Percentiles rank a stretch among this genome's conserved stretches.
Evolutionary conservation across 345 rosid species (phyloP).

Genomic region (Euphorbia peplus): DNA sequence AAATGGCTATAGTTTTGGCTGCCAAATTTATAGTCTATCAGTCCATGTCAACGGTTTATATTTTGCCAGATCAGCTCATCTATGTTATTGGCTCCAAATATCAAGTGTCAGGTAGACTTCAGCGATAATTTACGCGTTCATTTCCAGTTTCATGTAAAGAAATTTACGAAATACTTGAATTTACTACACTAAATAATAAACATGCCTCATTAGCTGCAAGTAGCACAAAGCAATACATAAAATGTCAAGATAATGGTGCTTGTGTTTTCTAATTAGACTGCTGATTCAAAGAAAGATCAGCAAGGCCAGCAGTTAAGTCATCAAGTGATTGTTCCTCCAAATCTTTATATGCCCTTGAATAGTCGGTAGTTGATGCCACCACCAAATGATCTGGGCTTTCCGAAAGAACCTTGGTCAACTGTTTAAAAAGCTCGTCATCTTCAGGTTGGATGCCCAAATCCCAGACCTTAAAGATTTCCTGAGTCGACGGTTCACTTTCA

Average conservation of each 20-base stretch:
- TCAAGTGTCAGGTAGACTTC: background rate
- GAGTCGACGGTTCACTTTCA: constrained; percentile 24
- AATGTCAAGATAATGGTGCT: background rate
- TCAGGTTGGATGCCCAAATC: constrained; percentile 50
- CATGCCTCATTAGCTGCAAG: background rate
- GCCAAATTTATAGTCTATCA: constrained; percentile 18
- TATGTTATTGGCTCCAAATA: constrained; percentile 1
- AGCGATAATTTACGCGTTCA: too few species aligned
- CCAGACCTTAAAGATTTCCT: constrained; percentile 69
- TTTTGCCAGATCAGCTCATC: constrained; percentile 22
- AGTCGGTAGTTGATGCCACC: constrained; percentile 27
- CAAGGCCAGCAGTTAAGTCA: constrained; percentile 45
- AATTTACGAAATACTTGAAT: background rate
- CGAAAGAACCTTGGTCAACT: constrained; percentile 45
- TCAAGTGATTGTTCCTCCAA: constrained; percentile 34
- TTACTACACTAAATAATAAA: too few species aligned
- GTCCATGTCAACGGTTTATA: constrained; percentile 18
- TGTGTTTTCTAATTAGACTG: background rate
- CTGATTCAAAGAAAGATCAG: constrained; percentile 47
- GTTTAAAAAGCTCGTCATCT: constrained; percentile 47
- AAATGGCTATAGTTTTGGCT: constrained; percentile 26
- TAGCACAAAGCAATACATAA: background rate
- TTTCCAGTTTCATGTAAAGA: too few species aligned
- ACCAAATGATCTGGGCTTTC: constrained; percentile 22
- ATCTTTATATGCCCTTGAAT: constrained; percentile 27